phyloP scores from a whole-genome alignment of 139 green algal genomes.

The Volvox africanus region DNA sequence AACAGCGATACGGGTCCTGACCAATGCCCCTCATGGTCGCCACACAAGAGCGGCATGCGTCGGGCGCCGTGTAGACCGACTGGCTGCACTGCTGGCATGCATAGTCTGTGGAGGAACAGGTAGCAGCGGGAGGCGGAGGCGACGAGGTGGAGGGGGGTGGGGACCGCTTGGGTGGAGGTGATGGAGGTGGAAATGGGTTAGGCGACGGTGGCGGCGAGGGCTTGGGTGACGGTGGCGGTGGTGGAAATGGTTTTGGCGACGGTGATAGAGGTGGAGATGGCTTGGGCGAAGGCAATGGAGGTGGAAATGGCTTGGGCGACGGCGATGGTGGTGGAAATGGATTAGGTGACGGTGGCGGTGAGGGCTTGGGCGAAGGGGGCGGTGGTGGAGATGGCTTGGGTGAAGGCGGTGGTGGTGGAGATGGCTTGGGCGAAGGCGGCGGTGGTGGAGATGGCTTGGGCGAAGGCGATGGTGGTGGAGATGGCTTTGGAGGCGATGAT shows the following conservation, averaged over 20 bases:
- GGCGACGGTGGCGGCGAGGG: neutral
- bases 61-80: neutral
- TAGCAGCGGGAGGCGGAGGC: neutral
- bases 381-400: neutral
- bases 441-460: neutral
- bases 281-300: neutral
- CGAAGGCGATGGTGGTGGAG: neutral
- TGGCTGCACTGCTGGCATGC: conserved; percentile 21
- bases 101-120: neutral
- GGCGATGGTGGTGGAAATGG: neutral
- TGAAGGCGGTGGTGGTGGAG: neutral
- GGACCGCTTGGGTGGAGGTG: neutral
- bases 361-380: neutral
- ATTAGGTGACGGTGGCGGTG: neutral
- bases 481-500: neutral
- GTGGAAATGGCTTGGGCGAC: neutral
- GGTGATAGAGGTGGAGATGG: neutral
- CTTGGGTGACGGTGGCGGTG: neutral
- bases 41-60: conserved; percentile 4
- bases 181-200: neutral
- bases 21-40: neutral
- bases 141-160: neutral
- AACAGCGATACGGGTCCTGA: conserved; percentile 15
- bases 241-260: neutral
- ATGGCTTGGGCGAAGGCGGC: neutral